phyloP scores from a whole-genome alignment of 2,329 filamentous ascomycete species.

The Fusarium nanum region DNA sequence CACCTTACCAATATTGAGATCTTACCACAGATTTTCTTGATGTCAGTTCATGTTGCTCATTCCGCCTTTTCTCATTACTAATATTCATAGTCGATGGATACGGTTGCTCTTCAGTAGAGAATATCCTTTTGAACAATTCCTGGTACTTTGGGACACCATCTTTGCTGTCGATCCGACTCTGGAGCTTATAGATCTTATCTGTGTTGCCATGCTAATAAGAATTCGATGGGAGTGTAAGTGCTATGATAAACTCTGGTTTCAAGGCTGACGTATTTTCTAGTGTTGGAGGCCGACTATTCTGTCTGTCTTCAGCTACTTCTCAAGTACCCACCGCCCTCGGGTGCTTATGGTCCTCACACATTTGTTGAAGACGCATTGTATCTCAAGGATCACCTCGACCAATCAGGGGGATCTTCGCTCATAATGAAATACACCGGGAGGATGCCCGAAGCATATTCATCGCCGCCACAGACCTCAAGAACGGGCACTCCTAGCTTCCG shows the following conservation, averaged over 20 bases:
- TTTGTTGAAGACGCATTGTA: conserved; percentile 90
- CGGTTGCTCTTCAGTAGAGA: conserved; percentile 92
- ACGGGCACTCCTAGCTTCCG: conserved; percentile 52
- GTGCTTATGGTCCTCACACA: conserved; percentile 74
- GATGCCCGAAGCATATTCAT: conserved; percentile 53
- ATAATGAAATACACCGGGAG: conserved; percentile 77
- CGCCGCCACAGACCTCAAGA: conserved; percentile 43
- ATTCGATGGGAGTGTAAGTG: conserved; percentile 87
- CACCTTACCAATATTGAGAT: conserved; percentile 88
- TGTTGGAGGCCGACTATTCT: conserved; percentile 89
- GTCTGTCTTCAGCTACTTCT: conserved; percentile 83
- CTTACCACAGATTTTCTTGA: conserved; percentile 95
- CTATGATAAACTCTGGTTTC: neutral
- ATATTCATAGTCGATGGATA: conserved; percentile 81
- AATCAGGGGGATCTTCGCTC: conserved; percentile 71
- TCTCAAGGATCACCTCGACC: conserved; percentile 72
- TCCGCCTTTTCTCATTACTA: neutral
- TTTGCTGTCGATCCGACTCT: conserved; percentile 87
- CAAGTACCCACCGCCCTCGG: conserved; percentile 78
- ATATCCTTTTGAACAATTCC: conserved; percentile 86
- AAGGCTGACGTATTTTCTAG: conserved; percentile 57
- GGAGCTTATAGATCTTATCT: conserved; percentile 88
- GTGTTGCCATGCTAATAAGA: conserved; percentile 90
- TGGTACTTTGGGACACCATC: conserved; percentile 89
- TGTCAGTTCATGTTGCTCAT: conserved; percentile 65